Base-by-base conservation (phyloP, 495 filamentous ascomycete genomes). In the Penicillium bovifimosum region DNA sequence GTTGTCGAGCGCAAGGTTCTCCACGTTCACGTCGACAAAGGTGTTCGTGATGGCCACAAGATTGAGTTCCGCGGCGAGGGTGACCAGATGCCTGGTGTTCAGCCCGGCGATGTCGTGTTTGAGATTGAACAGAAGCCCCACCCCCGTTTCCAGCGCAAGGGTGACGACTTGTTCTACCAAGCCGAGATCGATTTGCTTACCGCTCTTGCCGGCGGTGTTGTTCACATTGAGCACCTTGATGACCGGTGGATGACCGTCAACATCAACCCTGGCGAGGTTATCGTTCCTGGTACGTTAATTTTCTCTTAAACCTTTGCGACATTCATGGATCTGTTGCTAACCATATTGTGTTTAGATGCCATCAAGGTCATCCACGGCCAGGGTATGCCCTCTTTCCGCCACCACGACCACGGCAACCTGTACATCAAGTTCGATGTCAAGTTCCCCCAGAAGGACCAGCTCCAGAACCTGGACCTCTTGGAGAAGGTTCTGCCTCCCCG, bases 121-220 rank as follows among this genome's bases (percentile, higher is more conserved):
- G 88, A 96, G 70, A 97, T 97, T 56, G 91, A 96, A 71, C 90
- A 96, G 77, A 97, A 97, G 82, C 90, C 92, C 18, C 95, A 97
- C 73, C 57, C 86, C 24, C 84, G 93, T 47, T 99, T 99, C 78
- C 90, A 92, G 67, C 87, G 93, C 61, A 95, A 93, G 70, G 89
- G 91, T 34, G 93, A 99, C 64, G 93, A 99, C 62, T 80, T 99
- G 26, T 91, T 96, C 73, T 97, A 90, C 76, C 87, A 92, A 28
- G 87, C 88, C 48, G 89, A 97, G 63, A 95, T 99, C 56, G 93
- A 99, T 56, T 85, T 99, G 27, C 84, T 97, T 41, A 99, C 92
- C 17, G 93, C 93, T 39, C 79, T 99, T 58, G 95, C 86, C 51
- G 93, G 93, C 56, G 93, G 93, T 48, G 77, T 78, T 11, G 80